phyloP scores from a whole-genome alignment of 345 rosid species.

The Lepidium sativum region DNA sequence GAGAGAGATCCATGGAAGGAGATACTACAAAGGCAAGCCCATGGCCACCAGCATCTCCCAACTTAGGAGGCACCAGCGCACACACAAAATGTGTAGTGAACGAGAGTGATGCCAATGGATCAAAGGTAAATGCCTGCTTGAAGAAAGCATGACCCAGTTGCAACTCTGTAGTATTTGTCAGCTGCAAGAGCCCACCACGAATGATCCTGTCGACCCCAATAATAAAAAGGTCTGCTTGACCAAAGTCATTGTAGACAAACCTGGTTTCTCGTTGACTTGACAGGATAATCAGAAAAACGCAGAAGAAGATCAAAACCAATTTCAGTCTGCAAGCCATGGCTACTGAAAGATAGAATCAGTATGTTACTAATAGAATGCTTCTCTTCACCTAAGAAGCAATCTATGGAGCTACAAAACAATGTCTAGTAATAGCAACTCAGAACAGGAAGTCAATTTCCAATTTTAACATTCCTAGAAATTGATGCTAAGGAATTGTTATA shows the following conservation, averaged over 20 bases:
- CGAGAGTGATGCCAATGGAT: slow-evolving; percentile 4
- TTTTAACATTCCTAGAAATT: background rate
- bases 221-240: slow-evolving; percentile 14
- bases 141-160: slow-evolving; percentile 40
- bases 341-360: background rate
- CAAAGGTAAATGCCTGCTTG: slow-evolving; percentile 29
- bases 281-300: background rate
- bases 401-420: background rate
- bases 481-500: background rate
- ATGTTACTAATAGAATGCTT: background rate
- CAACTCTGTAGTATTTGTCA: slow-evolving; percentile 31
- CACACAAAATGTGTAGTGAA: slow-evolving; percentile 35
- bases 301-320: slow-evolving; percentile 4
- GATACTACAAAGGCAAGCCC: slow-evolving; percentile 36
- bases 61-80: slow-evolving; percentile 25
- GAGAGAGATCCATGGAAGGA: slow-evolving; percentile 14
- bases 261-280: slow-evolving; percentile 17
- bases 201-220: slow-evolving; percentile 27
- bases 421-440: background rate
- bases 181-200: slow-evolving; percentile 37
- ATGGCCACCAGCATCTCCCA: slow-evolving; percentile 18
- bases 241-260: slow-evolving; percentile 39
- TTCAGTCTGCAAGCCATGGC: background rate
- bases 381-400: background rate
- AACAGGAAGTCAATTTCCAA: background rate